phyloP scores from a whole-genome alignment of 352 stramenopile species.

The Globisporangium okanoganense region DNA sequence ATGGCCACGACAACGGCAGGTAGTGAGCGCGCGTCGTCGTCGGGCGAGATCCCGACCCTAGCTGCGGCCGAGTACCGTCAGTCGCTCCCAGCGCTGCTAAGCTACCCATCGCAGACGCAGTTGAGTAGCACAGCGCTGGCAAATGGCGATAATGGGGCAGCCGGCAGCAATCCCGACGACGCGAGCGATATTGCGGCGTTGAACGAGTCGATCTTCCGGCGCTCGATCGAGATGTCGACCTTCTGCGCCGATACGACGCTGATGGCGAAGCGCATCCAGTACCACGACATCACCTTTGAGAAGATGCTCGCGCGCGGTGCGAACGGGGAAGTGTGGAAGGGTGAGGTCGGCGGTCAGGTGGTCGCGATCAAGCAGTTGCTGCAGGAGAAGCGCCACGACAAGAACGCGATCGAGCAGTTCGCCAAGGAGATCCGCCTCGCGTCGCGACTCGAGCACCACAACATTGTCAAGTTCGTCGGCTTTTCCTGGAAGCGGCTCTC shows the following conservation, averaged over 20 bases:
- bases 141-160: neutral
- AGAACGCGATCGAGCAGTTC: constrained; percentile 23
- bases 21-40: neutral
- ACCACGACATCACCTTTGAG: constrained; percentile 12
- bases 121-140: neutral
- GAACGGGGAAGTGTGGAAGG: constrained; percentile 33
- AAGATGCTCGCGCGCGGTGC: constrained; percentile 20
- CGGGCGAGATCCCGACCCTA: constrained; percentile 4
- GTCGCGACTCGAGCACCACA: constrained; percentile 18
- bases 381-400: constrained; percentile 19
- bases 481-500: constrained; percentile 26
- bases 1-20: neutral
- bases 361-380: constrained; percentile 34
- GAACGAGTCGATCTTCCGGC: constrained; percentile 13
- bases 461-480: constrained; percentile 24
- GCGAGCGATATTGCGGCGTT: constrained; percentile 13
- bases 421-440: constrained; percentile 29
- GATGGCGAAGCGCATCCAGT: constrained; percentile 23
- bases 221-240: constrained; percentile 15
- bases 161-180: neutral
- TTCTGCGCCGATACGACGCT: constrained; percentile 15
- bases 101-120: constrained; percentile 4
- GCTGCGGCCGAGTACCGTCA: constrained; percentile 1
- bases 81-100: constrained; percentile 1
- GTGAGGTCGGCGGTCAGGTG: constrained; percentile 12